Percentiles rank a stretch among this genome's conserved stretches.
These are phyloP conservation scores for Beauveria varroae DNA, from an alignment of 2,329 filamentous ascomycete species.

Conservation along the genomic window DNA sequence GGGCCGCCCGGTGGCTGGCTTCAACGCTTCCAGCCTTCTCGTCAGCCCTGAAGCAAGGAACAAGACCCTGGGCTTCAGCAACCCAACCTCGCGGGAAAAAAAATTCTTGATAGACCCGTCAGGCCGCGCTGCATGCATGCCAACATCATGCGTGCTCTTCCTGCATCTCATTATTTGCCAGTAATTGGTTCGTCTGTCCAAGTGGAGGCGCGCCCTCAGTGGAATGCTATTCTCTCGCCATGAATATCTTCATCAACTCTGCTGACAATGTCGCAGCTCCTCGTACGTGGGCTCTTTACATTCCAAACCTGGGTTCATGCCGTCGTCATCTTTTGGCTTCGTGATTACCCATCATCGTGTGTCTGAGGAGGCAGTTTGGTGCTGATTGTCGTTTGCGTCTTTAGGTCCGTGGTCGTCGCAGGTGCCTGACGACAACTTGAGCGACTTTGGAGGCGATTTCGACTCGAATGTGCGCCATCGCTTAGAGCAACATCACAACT, in stretches of 20 bases:
- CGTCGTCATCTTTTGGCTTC: background rate
- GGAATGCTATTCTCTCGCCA: conserved; percentile 19
- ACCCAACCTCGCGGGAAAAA: conserved; percentile 5
- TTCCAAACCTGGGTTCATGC: background rate
- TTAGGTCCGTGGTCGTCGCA: conserved; percentile 12
- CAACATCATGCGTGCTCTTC: conserved; percentile 24
- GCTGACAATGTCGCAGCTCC: conserved; percentile 28
- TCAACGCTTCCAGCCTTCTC: conserved; percentile 5
- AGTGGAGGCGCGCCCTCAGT: conserved; percentile 24
- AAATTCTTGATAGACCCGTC: conserved; percentile 6
- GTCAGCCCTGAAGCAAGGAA: background rate
- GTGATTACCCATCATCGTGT: background rate
- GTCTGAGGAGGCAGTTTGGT: background rate
- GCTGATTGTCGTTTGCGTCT: background rate
- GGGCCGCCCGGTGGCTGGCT: conserved; percentile 8
- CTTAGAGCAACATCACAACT: background rate
- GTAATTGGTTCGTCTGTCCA: conserved; percentile 26
- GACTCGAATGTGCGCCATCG: background rate
- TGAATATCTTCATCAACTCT: conserved; percentile 31
- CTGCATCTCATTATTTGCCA: conserved; percentile 20
- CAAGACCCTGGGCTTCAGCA: background rate
- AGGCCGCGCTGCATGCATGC: background rate
- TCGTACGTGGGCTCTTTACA: conserved; percentile 23
- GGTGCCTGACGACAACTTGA: conserved; percentile 6
- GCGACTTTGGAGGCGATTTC: background rate